Evolutionary conservation across 768 basidiomycete species (phyloP).

Genomic region (Rhodocollybia butyracea): DNA sequence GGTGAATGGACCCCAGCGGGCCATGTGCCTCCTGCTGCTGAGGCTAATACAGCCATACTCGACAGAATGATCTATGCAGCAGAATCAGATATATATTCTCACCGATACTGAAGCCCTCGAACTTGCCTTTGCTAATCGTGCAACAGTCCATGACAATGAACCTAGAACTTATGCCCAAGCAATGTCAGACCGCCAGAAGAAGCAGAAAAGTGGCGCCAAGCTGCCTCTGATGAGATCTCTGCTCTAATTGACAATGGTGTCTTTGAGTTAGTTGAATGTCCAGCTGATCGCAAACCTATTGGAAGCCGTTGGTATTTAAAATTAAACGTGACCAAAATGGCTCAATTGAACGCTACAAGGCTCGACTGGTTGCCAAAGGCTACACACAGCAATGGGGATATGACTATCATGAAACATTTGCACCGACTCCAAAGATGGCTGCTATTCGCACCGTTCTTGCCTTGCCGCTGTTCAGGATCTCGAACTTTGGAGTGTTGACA

Average conservation of each 20-base stretch:
- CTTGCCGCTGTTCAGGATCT: constrained; percentile 15
- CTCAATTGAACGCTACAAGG: constrained; percentile 34
- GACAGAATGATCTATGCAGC: not conserved
- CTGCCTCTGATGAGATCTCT: constrained; percentile 25
- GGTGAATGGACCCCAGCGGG: not conserved
- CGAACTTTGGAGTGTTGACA: constrained; percentile 26
- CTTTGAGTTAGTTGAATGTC: constrained; percentile 31
- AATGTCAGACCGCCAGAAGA: constrained; percentile 12
- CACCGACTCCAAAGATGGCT: constrained; percentile 22
- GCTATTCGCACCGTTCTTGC: constrained; percentile 18
- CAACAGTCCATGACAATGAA: constrained; percentile 13
- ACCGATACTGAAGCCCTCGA: not conserved
- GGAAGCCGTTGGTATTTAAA: constrained; percentile 34
- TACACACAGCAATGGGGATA: constrained; percentile 34
- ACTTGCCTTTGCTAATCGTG: not conserved
- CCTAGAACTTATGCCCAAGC: constrained; percentile 18
- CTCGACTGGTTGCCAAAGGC: constrained; percentile 36
- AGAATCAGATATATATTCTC: not conserved
- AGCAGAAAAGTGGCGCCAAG: constrained; percentile 19
- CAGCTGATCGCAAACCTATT: constrained; percentile 28
- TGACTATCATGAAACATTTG: constrained; percentile 37
- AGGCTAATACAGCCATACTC: not conserved
- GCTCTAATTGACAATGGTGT: constrained; percentile 23
- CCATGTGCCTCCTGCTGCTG: not conserved
- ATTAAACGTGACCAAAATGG: constrained; percentile 39